Base-by-base conservation (phyloP, 345 rosid species). In the Laguncularia racemosa region DNA sequence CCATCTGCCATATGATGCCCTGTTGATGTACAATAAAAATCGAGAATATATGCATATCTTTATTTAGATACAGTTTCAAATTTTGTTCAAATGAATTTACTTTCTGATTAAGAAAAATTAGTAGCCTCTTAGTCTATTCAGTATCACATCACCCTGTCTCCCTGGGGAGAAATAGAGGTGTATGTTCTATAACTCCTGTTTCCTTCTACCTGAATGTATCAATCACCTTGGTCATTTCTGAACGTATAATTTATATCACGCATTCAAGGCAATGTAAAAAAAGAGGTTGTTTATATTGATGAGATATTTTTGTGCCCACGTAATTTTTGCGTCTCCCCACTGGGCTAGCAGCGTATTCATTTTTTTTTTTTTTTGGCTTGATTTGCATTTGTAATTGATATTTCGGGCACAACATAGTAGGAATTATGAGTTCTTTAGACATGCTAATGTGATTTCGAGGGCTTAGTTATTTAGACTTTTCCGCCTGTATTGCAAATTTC, bases 81-180 rank as follows among this genome's bases (percentile, higher is more conserved):
- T 16, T 14, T 4, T 14, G 26, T 13, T 19, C 14, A 51, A 28
- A 51, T 20, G 50, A 14, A 47, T 7, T 47, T 1, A 47, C 1
- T 13, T 19, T 19, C 33, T 33, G 40, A 33, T 33, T 33, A 7
- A 33, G 20, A 20, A 14, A 51, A 28, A 23, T 15, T 12, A 18
- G 53, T 50, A 17, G 54, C 14, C 28, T 51, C 61, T 18, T 11
- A 40, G 12, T 63, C 28, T 19, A 45, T 38, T 18, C 2, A 13
- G 16, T 48, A 12, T 47, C 44, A 46, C 69, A 47, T 65, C 74
- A 66, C 74, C 74, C 64, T 67, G 60, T 66, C 74, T 68, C 69
- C 56, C 47, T 67, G 54, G 51, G 48, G 73, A 66, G 67, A 57
- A 20, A 13, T 51, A 46, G 69, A 52, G 76, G 61, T 69, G 70